phyloP scores from a whole-genome alignment of 345 rosid genomes.

The Pistacia atlantica region DNA sequence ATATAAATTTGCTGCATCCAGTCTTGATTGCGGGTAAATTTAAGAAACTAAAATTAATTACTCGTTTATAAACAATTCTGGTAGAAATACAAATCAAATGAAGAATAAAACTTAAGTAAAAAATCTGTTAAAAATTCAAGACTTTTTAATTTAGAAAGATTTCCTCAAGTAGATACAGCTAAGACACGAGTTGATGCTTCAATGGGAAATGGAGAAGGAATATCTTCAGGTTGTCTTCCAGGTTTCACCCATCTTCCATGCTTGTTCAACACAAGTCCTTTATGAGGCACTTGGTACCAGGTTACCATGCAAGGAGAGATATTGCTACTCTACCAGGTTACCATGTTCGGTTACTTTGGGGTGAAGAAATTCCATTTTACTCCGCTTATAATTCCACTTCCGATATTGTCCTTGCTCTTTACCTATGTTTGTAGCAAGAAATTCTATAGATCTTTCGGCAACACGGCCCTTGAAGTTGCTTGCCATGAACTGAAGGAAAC shows the following conservation, averaged over 20 bases:
- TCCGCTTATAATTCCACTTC: slow-evolving; percentile 47
- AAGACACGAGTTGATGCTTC: not conserved
- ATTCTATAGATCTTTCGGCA: slow-evolving; percentile 61
- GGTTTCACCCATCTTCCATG: slow-evolving; percentile 81
- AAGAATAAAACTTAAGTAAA: too few relatives aligned
- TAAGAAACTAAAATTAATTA: too few relatives aligned
- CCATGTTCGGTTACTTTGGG: slow-evolving; percentile 73
- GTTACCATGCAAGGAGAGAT: not conserved
- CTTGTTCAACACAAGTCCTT: slow-evolving; percentile 42
- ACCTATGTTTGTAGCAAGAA: slow-evolving; percentile 58
- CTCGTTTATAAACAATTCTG: too few relatives aligned
- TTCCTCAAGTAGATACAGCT: not conserved
- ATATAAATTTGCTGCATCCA: too few relatives aligned
- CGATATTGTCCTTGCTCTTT: slow-evolving; percentile 55
- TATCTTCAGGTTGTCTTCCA: slow-evolving; percentile 58
- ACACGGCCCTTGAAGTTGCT: slow-evolving; percentile 74
- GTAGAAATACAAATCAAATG: too few relatives aligned
- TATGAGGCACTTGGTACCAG: too few relatives aligned
- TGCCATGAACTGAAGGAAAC: slow-evolving; percentile 59
- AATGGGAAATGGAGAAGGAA: slow-evolving; percentile 56
- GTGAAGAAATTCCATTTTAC: slow-evolving; percentile 48
- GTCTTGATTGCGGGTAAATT: too few relatives aligned
- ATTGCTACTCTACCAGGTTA: slow-evolving; percentile 65
- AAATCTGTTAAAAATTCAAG: not conserved
- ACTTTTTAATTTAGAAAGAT: too few relatives aligned